phyloP scores from a whole-genome alignment of 2,329 filamentous ascomycete genomes.

The Fusarium tanahbumbuense region DNA sequence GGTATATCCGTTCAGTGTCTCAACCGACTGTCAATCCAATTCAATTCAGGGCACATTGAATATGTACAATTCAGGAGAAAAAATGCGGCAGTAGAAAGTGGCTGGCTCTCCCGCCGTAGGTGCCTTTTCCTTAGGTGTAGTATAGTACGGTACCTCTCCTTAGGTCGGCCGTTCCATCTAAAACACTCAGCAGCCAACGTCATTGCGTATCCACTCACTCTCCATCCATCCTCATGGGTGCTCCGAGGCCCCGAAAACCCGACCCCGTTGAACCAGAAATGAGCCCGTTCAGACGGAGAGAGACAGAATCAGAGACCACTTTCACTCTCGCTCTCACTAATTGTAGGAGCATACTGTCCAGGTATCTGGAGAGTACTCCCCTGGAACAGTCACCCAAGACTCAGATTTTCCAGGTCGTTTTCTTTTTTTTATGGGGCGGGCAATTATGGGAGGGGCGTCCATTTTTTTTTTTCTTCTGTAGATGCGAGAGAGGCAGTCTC shows the following conservation, averaged over 20 bases:
- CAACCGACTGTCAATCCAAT: background rate
- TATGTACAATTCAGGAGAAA: constrained; percentile 13
- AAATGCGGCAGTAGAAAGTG: constrained; percentile 6
- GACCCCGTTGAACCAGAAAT: constrained; percentile 44
- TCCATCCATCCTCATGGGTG: constrained; percentile 3
- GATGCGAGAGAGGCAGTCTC: constrained; percentile 12
- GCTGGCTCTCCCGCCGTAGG: background rate
- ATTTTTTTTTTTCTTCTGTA: background rate
- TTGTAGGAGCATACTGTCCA: constrained; percentile 33
- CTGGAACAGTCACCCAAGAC: constrained; percentile 32
- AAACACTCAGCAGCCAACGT: constrained; percentile 41
- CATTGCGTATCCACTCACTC: constrained; percentile 46
- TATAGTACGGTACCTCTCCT: background rate
- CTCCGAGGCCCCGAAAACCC: constrained; percentile 49
- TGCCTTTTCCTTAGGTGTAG: background rate
- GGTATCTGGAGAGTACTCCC: constrained; percentile 33
- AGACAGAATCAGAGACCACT: background rate
- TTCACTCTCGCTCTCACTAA: constrained; percentile 12
- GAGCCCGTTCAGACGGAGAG: background rate
- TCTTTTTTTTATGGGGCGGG: constrained; percentile 17
- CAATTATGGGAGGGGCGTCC: background rate
- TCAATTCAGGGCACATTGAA: background rate
- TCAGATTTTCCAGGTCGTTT: constrained; percentile 16
- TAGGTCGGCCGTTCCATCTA: background rate
- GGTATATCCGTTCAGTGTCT: constrained; percentile 7